Evolutionary conservation across 2,329 filamentous ascomycete genomes (phyloP).

Genomic region (Aspergillus amoenus): DNA sequence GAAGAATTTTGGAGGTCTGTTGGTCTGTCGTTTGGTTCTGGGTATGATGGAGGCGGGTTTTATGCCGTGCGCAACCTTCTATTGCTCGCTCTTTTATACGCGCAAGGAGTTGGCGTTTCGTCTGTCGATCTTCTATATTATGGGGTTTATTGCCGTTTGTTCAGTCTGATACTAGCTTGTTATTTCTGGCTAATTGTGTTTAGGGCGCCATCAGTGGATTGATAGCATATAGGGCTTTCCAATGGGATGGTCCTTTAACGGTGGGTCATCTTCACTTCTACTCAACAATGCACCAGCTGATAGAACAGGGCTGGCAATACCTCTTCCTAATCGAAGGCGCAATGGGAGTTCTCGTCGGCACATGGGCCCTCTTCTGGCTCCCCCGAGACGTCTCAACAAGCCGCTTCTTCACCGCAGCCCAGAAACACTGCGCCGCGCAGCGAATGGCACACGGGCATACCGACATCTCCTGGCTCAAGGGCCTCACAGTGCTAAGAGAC

Average conservation of each 20-base stretch:
- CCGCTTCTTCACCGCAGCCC: neutral
- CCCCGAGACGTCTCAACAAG: neutral
- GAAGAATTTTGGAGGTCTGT: neutral
- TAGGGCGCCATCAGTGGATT: neutral
- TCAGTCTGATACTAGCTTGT: neutral
- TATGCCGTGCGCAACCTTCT: neutral
- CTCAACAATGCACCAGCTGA: neutral
- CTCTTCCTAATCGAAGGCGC: neutral
- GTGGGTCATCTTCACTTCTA: neutral
- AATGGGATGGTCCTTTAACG: neutral
- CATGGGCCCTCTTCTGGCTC: neutral
- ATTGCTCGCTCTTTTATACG: conserved; percentile 1
- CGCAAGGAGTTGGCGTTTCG: neutral
- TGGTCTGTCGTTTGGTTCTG: neutral
- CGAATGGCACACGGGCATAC: neutral
- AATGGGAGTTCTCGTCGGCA: neutral
- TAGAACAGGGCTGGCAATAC: neutral
- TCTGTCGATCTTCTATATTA: neutral
- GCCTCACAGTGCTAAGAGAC: neutral
- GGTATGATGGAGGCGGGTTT: neutral
- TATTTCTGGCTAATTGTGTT: neutral
- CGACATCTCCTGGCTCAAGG: neutral
- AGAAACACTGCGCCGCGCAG: neutral
- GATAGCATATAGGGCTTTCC: neutral
- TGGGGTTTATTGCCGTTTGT: neutral